Conservation (phyloP, 2,329 filamentous ascomycete species). For the Rugonectria rugulosa region DNA sequence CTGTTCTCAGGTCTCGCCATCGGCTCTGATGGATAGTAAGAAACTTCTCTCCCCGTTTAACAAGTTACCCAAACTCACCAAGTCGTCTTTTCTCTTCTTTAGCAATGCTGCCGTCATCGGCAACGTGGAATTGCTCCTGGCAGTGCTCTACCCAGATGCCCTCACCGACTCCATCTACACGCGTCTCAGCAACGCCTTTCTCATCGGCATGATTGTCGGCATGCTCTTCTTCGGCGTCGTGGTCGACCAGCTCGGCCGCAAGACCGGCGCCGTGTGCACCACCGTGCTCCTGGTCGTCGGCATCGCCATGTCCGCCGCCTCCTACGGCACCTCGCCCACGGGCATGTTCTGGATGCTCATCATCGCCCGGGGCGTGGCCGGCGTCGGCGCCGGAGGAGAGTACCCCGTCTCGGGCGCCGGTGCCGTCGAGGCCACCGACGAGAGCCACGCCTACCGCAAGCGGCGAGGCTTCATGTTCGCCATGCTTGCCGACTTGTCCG, state of each 20-base stretch:
- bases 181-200: slow-evolving; percentile 61
- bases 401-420: slow-evolving; percentile 60
- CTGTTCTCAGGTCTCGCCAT: slow-evolving; percentile 55
- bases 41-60: not conserved
- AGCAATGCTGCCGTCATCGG: slow-evolving; percentile 55
- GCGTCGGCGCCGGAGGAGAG: slow-evolving; percentile 56
- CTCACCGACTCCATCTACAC: slow-evolving; percentile 55
- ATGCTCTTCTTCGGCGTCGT: slow-evolving; percentile 61
- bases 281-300: slow-evolving; percentile 56
- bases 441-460: slow-evolving; percentile 52
- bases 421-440: slow-evolving; percentile 61
- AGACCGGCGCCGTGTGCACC: slow-evolving; percentile 55
- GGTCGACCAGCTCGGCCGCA: slow-evolving; percentile 58
- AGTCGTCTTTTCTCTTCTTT: not conserved
- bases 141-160: slow-evolving; percentile 51
- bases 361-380: slow-evolving; percentile 49
- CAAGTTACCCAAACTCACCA: not conserved
- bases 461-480: slow-evolving; percentile 63
- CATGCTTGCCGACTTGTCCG: slow-evolving; percentile 60
- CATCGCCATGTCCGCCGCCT: slow-evolving; percentile 54
- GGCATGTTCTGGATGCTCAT: slow-evolving; percentile 62
- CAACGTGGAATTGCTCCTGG: slow-evolving; percentile 52
- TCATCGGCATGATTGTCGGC: slow-evolving; percentile 64
- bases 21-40: slow-evolving; percentile 54
- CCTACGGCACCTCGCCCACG: slow-evolving; percentile 46